Percentiles rank a stretch among this genome's conserved stretches.
phyloP scores from a whole-genome alignment of 305 asterid genomes.

The Lippia alba region DNA sequence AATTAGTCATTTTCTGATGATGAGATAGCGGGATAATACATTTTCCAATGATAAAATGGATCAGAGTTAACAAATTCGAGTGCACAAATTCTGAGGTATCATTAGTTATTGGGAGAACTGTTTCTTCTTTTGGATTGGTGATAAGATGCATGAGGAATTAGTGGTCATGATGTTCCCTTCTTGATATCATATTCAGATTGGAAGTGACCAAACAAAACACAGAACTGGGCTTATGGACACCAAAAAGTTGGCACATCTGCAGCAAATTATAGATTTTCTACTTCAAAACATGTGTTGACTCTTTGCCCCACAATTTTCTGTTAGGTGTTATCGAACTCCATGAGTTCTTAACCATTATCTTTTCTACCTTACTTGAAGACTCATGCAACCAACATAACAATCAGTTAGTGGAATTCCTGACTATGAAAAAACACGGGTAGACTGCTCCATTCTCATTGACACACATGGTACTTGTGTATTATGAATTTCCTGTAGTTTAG shows the following conservation, averaged over 20 bases:
- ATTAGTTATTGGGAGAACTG: slow-evolving; percentile 1
- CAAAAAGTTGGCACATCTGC: neutral
- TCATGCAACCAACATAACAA: neutral
- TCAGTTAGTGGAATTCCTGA: slow-evolving; percentile 1
- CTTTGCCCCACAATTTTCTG: neutral
- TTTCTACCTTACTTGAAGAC: slow-evolving; percentile 5
- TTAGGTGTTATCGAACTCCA: neutral
- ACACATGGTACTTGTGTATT: neutral
- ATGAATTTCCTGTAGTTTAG: neutral
- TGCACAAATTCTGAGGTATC: slow-evolving; percentile 13
- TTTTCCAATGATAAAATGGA: slow-evolving; percentile 16
- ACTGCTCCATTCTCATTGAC: slow-evolving; percentile 1
- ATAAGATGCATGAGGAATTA: slow-evolving; percentile 1
- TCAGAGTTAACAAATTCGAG: slow-evolving; percentile 7
- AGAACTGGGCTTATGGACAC: neutral
- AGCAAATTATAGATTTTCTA: neutral
- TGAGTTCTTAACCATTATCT: neutral
- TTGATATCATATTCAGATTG: slow-evolving; percentile 22
- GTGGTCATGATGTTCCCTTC: neutral
- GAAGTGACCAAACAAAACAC: neutral
- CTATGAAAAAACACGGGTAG: slow-evolving; percentile 1
- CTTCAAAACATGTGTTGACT: neutral
- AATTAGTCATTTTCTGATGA: slow-evolving; percentile 9
- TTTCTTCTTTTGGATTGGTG: neutral
- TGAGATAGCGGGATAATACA: slow-evolving; percentile 1